Conservation (phyloP, 139 green algal species). For the Yamagishiella unicocca region DNA sequence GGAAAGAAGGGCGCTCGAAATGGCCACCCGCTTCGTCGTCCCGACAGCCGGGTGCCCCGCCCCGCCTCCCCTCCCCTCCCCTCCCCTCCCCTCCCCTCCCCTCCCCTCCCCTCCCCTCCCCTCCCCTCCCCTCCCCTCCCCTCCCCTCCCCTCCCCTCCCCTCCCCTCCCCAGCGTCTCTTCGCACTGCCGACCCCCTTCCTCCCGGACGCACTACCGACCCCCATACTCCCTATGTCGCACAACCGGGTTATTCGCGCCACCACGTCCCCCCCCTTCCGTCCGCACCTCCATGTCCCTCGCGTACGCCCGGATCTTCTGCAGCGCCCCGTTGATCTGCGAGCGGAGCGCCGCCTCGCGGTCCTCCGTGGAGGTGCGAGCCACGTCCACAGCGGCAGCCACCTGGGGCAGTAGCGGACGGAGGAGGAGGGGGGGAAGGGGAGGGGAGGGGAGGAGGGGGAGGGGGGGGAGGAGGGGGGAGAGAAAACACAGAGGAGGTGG, state of each 20-base stretch:
- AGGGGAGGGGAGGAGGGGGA: neutral
- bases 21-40: too few species aligned
- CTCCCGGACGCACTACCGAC: too few species aligned
- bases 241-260: neutral
- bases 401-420: neutral
- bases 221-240: neutral
- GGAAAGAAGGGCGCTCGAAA: too few species aligned
- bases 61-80: too few species aligned
- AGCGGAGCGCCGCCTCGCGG: constrained; percentile 56
- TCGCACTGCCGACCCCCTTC: too few species aligned
- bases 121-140: neutral
- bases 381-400: constrained; percentile 50
- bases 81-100: too few species aligned
- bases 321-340: constrained; percentile 64
- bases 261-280: neutral
- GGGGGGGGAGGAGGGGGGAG: neutral
- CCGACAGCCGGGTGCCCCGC: too few species aligned
- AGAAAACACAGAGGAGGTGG: neutral
- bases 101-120: too few species aligned
- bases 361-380: constrained; percentile 48
- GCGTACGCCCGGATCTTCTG: constrained; percentile 57
- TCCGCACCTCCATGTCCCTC: constrained; percentile 53
- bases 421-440: constrained; percentile 13
- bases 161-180: neutral
- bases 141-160: neutral